Base-by-base conservation (phyloP, 2,329 filamentous ascomycete species). In the Fusarium veterinarium region DNA sequence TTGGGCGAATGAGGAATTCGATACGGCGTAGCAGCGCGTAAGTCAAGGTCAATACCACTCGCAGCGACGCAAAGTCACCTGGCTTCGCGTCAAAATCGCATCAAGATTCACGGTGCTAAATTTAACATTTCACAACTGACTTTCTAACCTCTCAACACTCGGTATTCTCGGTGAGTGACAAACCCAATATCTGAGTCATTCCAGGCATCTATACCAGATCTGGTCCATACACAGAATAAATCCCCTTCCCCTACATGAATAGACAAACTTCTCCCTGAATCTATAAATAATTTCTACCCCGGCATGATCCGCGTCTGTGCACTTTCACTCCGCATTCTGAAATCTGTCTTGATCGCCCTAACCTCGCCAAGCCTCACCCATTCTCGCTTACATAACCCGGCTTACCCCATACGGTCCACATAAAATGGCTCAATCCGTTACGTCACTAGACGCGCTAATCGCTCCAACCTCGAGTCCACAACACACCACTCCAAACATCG, bases 361-460 rank as follows among this genome's bases (percentile, higher is more conserved):
- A n/a, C 8, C 19, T 25, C 48, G 49, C 49, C 45, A 67, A 67
- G 45, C 16, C 16, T 62, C 42, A 52, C 33, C 10, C 0, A 13
- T 40, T 6, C 17, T 16, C 45, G 67, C 42, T 69, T 69, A 69
- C 65, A 55, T 69, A 69, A 69, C 17, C 35, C 59, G n/a, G 42
- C 38, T 68, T 68, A 56, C 64, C 64, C 63, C 55, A 67, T 56
- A 69, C 23, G 37, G 51, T 64, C 65, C 65, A 64, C 60, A 64
- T 53, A 69, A 69, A 52, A 69, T 68, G 44, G 35, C 66, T 69
- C 66, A 64, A 16, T 58, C 37, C 28, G 23, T 25, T 52, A 56
- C 65, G 41, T 69, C 59, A 69, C 41, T 51, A 20, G 31, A 23
- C 33, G 20, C 64, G 57, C 64, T 68, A 68, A 31, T 51, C 30